Percentiles rank a stretch among this genome's conserved stretches.
Conservation (phyloP, 169 alveolate species). For the Plasmodium inui region DNA sequence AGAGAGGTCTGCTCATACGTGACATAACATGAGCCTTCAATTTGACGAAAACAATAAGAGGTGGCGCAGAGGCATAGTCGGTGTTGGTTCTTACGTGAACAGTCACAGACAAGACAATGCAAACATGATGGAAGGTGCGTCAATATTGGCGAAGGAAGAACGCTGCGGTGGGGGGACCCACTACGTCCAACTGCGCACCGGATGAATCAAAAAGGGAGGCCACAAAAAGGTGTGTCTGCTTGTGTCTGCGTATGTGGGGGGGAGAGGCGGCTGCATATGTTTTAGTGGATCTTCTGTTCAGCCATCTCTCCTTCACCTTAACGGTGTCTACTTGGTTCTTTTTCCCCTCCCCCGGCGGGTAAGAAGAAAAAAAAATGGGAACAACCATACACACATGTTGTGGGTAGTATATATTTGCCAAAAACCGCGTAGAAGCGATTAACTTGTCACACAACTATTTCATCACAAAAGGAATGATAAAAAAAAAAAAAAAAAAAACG, state of each 20-base stretch:
- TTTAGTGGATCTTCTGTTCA: no score
- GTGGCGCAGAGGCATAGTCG: neutral
- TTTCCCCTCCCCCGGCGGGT: no score
- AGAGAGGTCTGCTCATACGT: constrained; percentile 56
- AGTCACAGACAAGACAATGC: neutral
- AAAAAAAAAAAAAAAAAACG: neutral
- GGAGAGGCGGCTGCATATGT: no score
- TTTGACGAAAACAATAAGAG: constrained; percentile 15
- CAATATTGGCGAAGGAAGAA: neutral
- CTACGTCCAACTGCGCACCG: neutral
- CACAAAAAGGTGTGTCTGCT: neutral
- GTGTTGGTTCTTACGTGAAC: neutral
- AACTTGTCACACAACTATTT: neutral
- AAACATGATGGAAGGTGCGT: neutral
- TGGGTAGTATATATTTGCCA: neutral
- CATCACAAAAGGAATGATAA: neutral
- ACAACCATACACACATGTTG: neutral
- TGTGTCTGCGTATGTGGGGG: no score
- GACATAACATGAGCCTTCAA: neutral
- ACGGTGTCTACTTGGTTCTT: no score
- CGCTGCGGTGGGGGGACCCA: neutral
- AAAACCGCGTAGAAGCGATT: neutral
- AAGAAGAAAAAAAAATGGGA: neutral
- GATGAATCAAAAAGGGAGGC: neutral
- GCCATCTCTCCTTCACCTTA: no score